phyloP scores from a whole-genome alignment of 257 asterid species.

The Nicotiana noctiflora region DNA sequence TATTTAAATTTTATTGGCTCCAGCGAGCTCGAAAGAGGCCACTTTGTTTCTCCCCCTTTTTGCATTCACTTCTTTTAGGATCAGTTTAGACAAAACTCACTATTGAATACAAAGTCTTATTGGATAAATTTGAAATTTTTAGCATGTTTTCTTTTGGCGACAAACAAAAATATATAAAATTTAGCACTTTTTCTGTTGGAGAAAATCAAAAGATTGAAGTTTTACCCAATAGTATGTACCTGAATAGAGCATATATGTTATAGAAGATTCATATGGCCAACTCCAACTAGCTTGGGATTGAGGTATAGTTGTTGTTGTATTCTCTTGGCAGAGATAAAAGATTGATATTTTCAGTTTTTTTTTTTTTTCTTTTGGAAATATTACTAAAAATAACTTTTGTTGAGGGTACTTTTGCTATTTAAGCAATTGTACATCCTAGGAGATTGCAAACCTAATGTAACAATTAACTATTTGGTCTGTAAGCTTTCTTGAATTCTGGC shows the following conservation, averaged over 20 bases:
- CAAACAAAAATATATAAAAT: background rate
- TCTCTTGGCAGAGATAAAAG: background rate
- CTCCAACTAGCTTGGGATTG: background rate
- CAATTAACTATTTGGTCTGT: background rate
- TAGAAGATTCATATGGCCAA: background rate
- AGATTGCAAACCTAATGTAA: background rate
- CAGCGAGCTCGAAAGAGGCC: background rate
- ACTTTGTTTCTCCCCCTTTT: background rate
- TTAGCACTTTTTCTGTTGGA: background rate
- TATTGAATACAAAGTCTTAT: background rate
- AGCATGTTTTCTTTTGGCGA: background rate
- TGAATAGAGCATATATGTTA: background rate
- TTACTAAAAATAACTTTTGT: background rate
- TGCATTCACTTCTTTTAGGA: background rate
- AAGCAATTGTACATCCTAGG: background rate
- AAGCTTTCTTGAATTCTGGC: background rate
- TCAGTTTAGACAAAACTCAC: background rate
- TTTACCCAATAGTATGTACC: background rate
- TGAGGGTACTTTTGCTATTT: background rate
- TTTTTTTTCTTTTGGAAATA: background rate
- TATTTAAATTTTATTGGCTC: background rate
- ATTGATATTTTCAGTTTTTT: background rate
- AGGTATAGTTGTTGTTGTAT: background rate
- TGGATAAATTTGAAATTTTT: background rate
- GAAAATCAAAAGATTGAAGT: background rate